These are phyloP conservation scores for Gynandropsis gynandra DNA, from an alignment of 345 rosid genomes.

Conservation along the genomic window DNA sequence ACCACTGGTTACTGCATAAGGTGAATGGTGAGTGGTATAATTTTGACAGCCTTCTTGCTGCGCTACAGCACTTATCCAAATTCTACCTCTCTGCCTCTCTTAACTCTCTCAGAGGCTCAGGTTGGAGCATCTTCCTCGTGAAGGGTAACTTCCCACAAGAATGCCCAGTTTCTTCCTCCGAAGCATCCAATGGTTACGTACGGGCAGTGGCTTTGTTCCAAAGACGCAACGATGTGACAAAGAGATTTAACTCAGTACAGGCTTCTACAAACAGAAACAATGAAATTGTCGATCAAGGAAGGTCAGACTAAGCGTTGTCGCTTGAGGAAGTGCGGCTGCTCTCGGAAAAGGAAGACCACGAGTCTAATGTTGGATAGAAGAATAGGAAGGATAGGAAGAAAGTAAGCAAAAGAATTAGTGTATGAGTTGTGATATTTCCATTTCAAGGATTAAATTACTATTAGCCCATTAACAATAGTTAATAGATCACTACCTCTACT, in stretches of 20 bases:
- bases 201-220: constrained; percentile 86
- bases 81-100: constrained; percentile 83
- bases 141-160: constrained; percentile 86
- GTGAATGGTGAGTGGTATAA: constrained; percentile 91
- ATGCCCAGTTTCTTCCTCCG: constrained; percentile 58
- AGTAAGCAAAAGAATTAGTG: too few relatives aligned
- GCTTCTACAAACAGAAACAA: constrained; percentile 29
- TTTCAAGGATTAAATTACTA: too few relatives aligned
- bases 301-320: constrained; percentile 28
- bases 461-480: too few relatives aligned
- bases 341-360: constrained; percentile 59
- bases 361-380: too few relatives aligned
- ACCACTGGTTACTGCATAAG: constrained; percentile 95
- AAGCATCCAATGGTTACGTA: constrained; percentile 71
- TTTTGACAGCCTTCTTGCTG: constrained; percentile 86
- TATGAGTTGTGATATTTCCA: too few relatives aligned
- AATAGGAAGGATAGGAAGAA: too few relatives aligned
- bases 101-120: constrained; percentile 73
- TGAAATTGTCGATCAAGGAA: constrained; percentile 27
- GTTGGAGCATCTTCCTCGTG: constrained; percentile 92
- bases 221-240: constrained; percentile 78
- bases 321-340: constrained; percentile 36
- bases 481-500: too few relatives aligned
- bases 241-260: constrained; percentile 39
- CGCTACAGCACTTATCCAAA: constrained; percentile 80